Evolutionary conservation across 441 rosid species (phyloP), one percentile per base, ranked within the genome.

Genomic region (Arabidopsis hybrid): DNA sequence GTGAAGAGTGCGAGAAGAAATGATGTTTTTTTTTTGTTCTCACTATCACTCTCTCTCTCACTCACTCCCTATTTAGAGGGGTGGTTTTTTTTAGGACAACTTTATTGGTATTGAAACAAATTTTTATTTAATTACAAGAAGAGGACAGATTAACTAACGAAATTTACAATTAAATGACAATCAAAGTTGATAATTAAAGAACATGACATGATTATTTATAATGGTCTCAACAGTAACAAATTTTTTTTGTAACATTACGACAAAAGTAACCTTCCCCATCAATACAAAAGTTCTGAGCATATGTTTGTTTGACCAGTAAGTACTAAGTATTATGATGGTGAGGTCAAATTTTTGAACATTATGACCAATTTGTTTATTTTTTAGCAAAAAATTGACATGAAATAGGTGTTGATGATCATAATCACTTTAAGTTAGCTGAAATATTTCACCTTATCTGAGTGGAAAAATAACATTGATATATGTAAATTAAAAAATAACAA

Each of bases 51-150:
- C 39, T 61, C 36, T 26, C 10, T 21, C 26, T 21, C 26, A 13
- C 36, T 61, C 60, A 13, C 36, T 61, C 60, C 60, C 18, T 55
- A 32, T 55, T 55, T 32, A 55, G 60, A 55, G 60, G 39, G 60
- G 60, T 55, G 31, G n/a, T 42, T 43, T 43, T 59, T 12, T 21
- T 60, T 7, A 12, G 8, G 39, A 62, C 8, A 62, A 43, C 67
- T 62, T 62, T 62, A 43, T 42, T 62, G 67, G 52, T 42, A 61
- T 62, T 62, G 3, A 62, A 61, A 13, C 4, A 43, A 62, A 4
- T 43, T 55, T 31, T 18, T n/a, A 1, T 40, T 60, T 40, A 21
- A 1, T 40, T 40, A 40, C 36, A 60, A 21, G 13, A 60, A 39
- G 8, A 11, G 18, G 35, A 60, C 17, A 40, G 21, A 40, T 11